Percentiles rank a stretch among this genome's conserved stretches.
phyloP scores from a whole-genome alignment of 345 rosid genomes.

The Microcos paniculata region DNA sequence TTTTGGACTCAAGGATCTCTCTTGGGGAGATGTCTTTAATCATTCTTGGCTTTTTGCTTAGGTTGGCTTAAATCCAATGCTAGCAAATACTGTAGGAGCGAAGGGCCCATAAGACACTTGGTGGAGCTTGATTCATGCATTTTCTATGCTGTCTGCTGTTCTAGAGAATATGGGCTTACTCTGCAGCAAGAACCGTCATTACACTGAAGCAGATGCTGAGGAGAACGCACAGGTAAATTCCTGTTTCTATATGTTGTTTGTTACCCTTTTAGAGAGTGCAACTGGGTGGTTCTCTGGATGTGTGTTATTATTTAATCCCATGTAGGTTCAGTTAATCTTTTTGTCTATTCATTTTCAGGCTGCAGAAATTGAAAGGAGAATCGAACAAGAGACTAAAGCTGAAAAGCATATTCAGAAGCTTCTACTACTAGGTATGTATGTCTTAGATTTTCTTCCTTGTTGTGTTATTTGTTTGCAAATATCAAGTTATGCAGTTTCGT shows the following conservation, averaged over 20 bases:
- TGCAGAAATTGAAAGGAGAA: slow-evolving; percentile 91
- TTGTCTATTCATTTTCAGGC: slow-evolving; percentile 46
- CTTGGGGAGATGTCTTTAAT: slow-evolving; percentile 9
- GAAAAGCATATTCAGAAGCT: slow-evolving; percentile 94
- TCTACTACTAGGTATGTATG: slow-evolving; percentile 73
- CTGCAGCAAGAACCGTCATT: slow-evolving; percentile 71
- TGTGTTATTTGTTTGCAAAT: neutral
- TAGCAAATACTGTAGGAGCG: slow-evolving; percentile 20
- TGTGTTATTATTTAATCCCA: neutral
- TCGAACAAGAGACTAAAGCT: slow-evolving; percentile 91
- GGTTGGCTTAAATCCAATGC: slow-evolving; percentile 25
- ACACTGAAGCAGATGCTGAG: slow-evolving; percentile 65
- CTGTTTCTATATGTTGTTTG: neutral
- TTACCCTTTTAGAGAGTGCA: slow-evolving; percentile 1
- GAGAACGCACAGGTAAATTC: slow-evolving; percentile 78
- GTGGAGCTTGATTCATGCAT: slow-evolving; percentile 32
- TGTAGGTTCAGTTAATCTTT: slow-evolving; percentile 4
- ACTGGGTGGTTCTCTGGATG: neutral
- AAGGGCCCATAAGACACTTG: slow-evolving; percentile 19
- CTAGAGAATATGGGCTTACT: slow-evolving; percentile 76
- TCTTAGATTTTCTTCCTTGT: slow-evolving; percentile 9
- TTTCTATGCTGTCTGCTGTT: slow-evolving; percentile 47
- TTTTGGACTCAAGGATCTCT: slow-evolving; percentile 9
- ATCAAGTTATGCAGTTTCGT: neutral
- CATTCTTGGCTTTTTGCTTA: slow-evolving; percentile 19